Percentiles rank a stretch among this genome's conserved stretches.
phyloP scores from a whole-genome alignment of 208 protist genomes.

The Sergeia podlipaevii region DNA sequence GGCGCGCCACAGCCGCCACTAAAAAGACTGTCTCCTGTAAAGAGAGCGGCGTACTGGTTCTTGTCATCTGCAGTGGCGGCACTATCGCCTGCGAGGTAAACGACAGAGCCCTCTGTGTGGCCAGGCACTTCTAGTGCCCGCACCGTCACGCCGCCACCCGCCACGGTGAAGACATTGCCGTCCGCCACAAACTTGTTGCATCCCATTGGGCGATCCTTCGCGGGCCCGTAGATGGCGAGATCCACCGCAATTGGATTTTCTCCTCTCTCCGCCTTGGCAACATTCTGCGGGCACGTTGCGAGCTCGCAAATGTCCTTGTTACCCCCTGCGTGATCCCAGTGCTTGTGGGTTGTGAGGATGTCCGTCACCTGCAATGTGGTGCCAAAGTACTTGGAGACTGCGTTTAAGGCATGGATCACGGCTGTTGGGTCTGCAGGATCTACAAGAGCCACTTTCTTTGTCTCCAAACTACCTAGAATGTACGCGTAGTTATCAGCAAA shows the following conservation, averaged over 20 bases:
- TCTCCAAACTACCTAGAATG: conserved; percentile 61
- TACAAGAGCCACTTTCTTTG: conserved; percentile 47
- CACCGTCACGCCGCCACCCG: conserved; percentile 38
- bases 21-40: conserved; percentile 95
- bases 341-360: conserved; percentile 95
- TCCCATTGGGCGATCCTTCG: conserved; percentile 46
- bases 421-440: conserved; percentile 74
- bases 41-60: conserved; percentile 56
- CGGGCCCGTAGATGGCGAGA: conserved; percentile 73
- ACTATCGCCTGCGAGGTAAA: conserved; percentile 59
- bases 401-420: conserved; percentile 40
- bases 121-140: conserved; percentile 61
- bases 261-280: not conserved
- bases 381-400: conserved; percentile 27
- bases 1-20: conserved; percentile 86
- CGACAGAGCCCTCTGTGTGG: conserved; percentile 79
- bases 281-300: conserved; percentile 5
- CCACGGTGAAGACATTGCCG: conserved; percentile 44
- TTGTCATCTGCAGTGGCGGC: conserved; percentile 1
- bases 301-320: conserved; percentile 63
- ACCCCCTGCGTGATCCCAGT: conserved; percentile 95
- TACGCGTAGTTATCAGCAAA: conserved; percentile 92
- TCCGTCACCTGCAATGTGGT: conserved; percentile 54
- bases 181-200: conserved; percentile 50
- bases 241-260: not conserved